Evolutionary conservation across 192 early-diverging fungal species (phyloP).

Genomic region (Coemansia sp.): DNA sequence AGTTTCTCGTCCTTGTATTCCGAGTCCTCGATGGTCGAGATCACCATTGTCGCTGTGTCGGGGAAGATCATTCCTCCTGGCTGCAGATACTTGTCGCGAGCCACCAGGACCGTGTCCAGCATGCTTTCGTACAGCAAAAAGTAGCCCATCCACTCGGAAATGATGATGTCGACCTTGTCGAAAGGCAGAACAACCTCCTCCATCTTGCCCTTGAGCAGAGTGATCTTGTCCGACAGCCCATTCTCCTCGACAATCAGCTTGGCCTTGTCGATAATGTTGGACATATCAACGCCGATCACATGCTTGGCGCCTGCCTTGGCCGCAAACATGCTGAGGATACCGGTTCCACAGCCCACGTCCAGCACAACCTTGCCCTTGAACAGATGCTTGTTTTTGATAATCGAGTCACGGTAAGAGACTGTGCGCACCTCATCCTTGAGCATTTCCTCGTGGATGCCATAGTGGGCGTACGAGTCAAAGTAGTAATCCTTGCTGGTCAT

Average conservation of each 20-base stretch:
- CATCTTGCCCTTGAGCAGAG: slow-evolving; percentile 94
- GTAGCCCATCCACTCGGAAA: slow-evolving; percentile 99
- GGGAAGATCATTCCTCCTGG: slow-evolving; percentile 91
- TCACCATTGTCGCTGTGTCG: slow-evolving; percentile 81
- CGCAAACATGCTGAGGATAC: slow-evolving; percentile 99
- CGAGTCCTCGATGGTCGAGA: slow-evolving; percentile 91
- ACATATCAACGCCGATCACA: slow-evolving; percentile 96
- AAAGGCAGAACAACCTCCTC: slow-evolving; percentile 95
- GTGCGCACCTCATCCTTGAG: slow-evolving; percentile 98
- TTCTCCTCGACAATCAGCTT: slow-evolving; percentile 93
- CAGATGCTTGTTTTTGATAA: slow-evolving; percentile 93
- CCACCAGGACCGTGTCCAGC: slow-evolving; percentile 98
- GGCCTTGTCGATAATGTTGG: slow-evolving; percentile 96
- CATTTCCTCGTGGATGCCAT: slow-evolving; percentile 95
- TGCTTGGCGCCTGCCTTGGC: slow-evolving; percentile 96
- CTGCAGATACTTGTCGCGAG: slow-evolving; percentile 89
- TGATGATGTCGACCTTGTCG: slow-evolving; percentile 97
- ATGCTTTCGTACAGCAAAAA: slow-evolving; percentile 97
- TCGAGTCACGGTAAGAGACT: slow-evolving; percentile 85
- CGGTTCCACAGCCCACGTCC: slow-evolving; percentile 99
- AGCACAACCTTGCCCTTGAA: slow-evolving; percentile 97
- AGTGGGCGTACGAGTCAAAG: slow-evolving; percentile 99
- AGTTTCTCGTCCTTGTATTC: slow-evolving; percentile 93
- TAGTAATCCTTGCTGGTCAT: slow-evolving; percentile 80
- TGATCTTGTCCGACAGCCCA: slow-evolving; percentile 82